Evolutionary conservation across 2,329 filamentous ascomycete species (phyloP).

Genomic region (Ustulina deusta): DNA sequence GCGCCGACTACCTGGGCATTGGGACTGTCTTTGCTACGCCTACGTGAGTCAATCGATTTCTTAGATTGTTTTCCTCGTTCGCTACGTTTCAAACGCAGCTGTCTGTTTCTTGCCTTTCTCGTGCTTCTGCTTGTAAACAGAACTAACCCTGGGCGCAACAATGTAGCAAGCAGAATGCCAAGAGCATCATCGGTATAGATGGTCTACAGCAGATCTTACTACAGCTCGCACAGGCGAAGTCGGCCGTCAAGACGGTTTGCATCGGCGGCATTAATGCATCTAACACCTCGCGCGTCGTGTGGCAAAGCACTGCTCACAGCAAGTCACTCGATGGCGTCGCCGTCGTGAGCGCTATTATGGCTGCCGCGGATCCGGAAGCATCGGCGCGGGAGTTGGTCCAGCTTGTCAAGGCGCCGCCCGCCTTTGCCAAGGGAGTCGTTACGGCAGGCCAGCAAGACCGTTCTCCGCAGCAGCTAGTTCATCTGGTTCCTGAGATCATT

Average conservation of each 20-base stretch:
- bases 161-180: conserved; percentile 84
- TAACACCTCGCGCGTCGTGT: conserved; percentile 80
- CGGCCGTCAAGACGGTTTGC: conserved; percentile 74
- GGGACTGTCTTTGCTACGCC: conserved; percentile 89
- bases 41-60: conserved; percentile 66
- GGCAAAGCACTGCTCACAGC: conserved; percentile 68
- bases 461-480: conserved; percentile 45
- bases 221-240: conserved; percentile 64
- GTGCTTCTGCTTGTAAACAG: not conserved
- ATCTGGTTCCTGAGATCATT: conserved; percentile 61
- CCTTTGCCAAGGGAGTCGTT: conserved; percentile 43
- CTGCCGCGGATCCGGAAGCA: conserved; percentile 72
- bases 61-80: not conserved
- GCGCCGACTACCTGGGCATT: conserved; percentile 92
- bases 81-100: not conserved
- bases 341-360: conserved; percentile 89
- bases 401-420: conserved; percentile 62
- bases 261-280: conserved; percentile 88
- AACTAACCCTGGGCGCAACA: not conserved
- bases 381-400: conserved; percentile 70
- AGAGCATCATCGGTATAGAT: conserved; percentile 79
- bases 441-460: conserved; percentile 35
- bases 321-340: conserved; percentile 84
- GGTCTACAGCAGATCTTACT: conserved; percentile 76
- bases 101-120: not conserved